Evolutionary conservation across 257 asterid genomes (phyloP), one percentile per base, ranked within the genome.

Genomic region (Voacanga thouarsii): DNA sequence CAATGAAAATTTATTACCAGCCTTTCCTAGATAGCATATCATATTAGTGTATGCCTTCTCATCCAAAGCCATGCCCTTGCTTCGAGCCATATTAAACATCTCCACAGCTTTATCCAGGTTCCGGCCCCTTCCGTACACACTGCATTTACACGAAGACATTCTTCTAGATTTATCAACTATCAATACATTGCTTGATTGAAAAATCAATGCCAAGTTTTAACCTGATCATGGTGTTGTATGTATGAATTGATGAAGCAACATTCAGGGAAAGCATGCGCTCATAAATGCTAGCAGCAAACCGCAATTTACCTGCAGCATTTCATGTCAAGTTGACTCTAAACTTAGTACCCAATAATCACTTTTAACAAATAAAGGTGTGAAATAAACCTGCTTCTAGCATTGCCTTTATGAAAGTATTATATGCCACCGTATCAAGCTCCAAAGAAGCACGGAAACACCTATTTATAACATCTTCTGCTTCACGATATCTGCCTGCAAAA

Each of bases 141-240:
- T 95, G 92, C 84, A 78, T 64, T 59, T 21, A 45, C 53, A 71
- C 61, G 81, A 78, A 66, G 60, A 83, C 82, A 47, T 23, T 65
- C n/a, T 80, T 73, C 76, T 53, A 72, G 71, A 67, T 60, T 74
- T 69, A 76, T 44, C 75, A 66, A 78, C 41, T 47, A 44, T 18
- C 33, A 37, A 53, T 43, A 28, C 6, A 44, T 64, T n/a, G 24
- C 57, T 77, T 66, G 53, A 74, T 55, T 71, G 79, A 63, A 80
- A 60, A 72, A 56, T 23, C 50, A 44, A 67, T 71, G 70, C 53
- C 66, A 53, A n/a, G 64, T 69, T 71, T 81, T 80, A 55, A 92
- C 97, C 99, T 94, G 87, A 95, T 95, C 99, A 95, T 91, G 83
- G 96, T 89, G 87, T 87, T 93, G 83, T 89, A 91, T 64, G 99